Evolutionary conservation across 148 eudicot genomes (phyloP).

Genomic region (Chenopodium berlandieri): DNA sequence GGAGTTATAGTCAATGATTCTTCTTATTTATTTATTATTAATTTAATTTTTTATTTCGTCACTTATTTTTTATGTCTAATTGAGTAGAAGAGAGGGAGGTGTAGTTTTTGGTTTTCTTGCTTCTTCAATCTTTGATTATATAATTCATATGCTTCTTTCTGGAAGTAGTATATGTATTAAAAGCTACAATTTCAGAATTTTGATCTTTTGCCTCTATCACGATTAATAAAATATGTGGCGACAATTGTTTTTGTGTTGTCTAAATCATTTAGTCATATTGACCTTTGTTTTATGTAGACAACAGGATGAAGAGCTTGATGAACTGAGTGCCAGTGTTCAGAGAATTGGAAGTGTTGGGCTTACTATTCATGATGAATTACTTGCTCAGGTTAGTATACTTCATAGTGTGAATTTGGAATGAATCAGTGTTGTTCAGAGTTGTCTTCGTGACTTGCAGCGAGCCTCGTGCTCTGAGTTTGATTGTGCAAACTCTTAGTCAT

Average conservation of each 20-base stretch:
- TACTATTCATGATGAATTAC: slow-evolving; percentile 88
- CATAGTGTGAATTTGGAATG: neutral
- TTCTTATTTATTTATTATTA: neutral
- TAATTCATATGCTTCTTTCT: neutral
- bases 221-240: neutral
- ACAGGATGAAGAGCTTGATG: slow-evolving; percentile 95
- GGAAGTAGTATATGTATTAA: neutral
- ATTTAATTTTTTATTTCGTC: too few species aligned
- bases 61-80: neutral
- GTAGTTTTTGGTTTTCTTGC: neutral
- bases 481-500: neutral
- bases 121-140: neutral
- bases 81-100: neutral
- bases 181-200: neutral
- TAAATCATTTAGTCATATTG: neutral
- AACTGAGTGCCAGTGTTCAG: slow-evolving; percentile 82
- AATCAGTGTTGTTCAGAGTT: neutral
- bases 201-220: neutral
- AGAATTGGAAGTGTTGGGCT: slow-evolving; percentile 90
- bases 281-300: slow-evolving; percentile 46
- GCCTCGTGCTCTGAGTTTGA: neutral
- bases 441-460: neutral
- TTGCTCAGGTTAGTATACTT: slow-evolving; percentile 64
- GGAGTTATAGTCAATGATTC: neutral
- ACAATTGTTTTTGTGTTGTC: neutral